Evolutionary conservation across 768 basidiomycete genomes (phyloP).

Genomic region (Saitozyma podzolica): DNA sequence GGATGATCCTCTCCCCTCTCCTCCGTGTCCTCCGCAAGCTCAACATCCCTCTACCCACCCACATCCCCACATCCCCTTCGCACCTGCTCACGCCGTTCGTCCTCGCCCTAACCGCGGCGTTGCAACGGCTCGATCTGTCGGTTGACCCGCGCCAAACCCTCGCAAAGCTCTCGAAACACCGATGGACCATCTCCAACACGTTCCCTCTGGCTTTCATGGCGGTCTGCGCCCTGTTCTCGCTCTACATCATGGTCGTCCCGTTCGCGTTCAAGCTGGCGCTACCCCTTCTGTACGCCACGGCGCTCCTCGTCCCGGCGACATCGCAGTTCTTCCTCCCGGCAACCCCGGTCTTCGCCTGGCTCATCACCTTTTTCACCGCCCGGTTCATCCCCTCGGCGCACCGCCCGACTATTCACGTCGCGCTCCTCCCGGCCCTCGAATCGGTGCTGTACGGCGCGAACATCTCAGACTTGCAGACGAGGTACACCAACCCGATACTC

Average conservation of each 20-base stretch:
- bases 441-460: conserved; percentile 95
- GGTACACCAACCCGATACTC: conserved; percentile 86
- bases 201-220: conserved; percentile 79
- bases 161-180: conserved; percentile 26
- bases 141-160: conserved; percentile 41
- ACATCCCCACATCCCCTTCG: conserved; percentile 25
- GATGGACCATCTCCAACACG: conserved; percentile 43
- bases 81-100: conserved; percentile 27
- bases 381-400: conserved; percentile 74
- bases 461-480: conserved; percentile 92
- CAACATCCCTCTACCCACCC: conserved; percentile 32
- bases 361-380: conserved; percentile 81
- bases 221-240: conserved; percentile 82
- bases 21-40: conserved; percentile 28
- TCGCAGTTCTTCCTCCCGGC: conserved; percentile 86
- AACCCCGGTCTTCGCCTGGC: conserved; percentile 79
- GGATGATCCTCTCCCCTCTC: conserved; percentile 37
- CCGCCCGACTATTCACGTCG: conserved; percentile 84
- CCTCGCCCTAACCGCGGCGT: conserved; percentile 34
- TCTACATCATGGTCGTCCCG: conserved; percentile 74
- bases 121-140: conserved; percentile 46
- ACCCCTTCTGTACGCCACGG: conserved; percentile 67
- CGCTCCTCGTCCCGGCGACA: conserved; percentile 78
- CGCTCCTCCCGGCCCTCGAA: conserved; percentile 90
- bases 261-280: conserved; percentile 65